Percentiles rank a stretch among this genome's conserved stretches.
phyloP scores from a whole-genome alignment of 805 yeast genomes.

The Candida nonsorbophila region DNA sequence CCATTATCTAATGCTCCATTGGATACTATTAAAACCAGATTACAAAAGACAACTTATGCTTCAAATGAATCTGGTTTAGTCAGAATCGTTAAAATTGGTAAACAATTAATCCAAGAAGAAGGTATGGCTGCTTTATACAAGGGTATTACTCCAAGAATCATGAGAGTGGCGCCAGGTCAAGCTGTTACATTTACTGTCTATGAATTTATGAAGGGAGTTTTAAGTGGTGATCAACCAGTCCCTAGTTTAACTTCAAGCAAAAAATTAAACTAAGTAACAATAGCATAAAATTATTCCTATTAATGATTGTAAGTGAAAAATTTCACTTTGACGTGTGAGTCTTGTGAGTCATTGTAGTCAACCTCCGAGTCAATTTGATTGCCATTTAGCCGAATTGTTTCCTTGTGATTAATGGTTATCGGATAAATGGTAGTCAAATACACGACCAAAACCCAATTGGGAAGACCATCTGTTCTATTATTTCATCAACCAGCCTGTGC shows the following conservation, averaged over 20 bases:
- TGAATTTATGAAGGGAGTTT: constrained; percentile 71
- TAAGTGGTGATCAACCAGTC: constrained; percentile 32
- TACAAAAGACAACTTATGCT: constrained; percentile 81
- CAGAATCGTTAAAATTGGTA: constrained; percentile 76
- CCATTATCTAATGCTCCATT: constrained; percentile 97
- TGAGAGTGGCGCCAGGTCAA: constrained; percentile 99
- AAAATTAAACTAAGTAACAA: constrained; percentile 8
- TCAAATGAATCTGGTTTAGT: constrained; percentile 65
- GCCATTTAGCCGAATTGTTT: too few relatives aligned
- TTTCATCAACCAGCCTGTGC: too few relatives aligned
- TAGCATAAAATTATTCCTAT: too few relatives aligned
- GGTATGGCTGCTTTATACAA: constrained; percentile 49
- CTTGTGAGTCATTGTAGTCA: too few relatives aligned
- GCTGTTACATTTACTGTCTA: constrained; percentile 97
- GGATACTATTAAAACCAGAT: constrained; percentile 94
- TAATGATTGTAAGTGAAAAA: too few relatives aligned
- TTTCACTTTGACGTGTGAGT: too few relatives aligned
- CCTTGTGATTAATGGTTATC: too few relatives aligned
- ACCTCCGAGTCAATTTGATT: too few relatives aligned
- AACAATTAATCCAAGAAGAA: constrained; percentile 78
- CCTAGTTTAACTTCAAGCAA: constrained; percentile 9
- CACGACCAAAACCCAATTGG: too few relatives aligned
- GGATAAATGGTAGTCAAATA: too few relatives aligned
- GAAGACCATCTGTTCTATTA: too few relatives aligned
- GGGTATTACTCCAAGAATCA: constrained; percentile 97